These are phyloP conservation scores for Lachancea thermotolerans DNA, from an alignment of 805 yeast species.

Conservation along the genomic window DNA sequence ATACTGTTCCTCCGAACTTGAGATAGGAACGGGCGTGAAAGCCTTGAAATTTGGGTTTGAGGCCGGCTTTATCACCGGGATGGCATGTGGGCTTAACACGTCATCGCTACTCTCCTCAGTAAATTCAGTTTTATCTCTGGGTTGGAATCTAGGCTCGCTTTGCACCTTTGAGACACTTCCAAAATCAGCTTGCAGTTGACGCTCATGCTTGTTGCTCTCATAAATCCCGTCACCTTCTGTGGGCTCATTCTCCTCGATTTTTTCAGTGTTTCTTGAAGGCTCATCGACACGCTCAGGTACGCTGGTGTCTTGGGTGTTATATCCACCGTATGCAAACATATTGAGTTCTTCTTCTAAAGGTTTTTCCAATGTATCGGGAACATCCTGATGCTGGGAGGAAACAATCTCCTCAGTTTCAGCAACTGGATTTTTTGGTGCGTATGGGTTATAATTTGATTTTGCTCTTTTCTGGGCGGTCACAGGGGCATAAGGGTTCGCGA, in stretches of 20 bases:
- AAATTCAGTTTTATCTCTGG: not conserved
- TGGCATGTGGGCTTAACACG: slow-evolving; percentile 16
- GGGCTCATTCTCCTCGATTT: no score
- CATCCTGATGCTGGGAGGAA: not conserved
- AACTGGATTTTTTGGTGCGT: slow-evolving; percentile 2
- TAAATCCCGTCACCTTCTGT: no score
- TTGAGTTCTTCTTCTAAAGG: slow-evolving; percentile 1
- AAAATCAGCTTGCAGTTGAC: no score
- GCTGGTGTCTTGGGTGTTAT: not conserved
- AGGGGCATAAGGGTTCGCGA: slow-evolving; percentile 1
- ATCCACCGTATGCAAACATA: slow-evolving; percentile 10
- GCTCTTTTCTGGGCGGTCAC: not conserved
- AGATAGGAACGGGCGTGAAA: slow-evolving; percentile 13
- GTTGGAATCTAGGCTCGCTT: not conserved
- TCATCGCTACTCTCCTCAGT: slow-evolving; percentile 7
- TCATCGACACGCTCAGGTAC: not conserved
- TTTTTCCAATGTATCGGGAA: not conserved
- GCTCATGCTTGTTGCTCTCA: no score
- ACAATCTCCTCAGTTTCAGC: not conserved
- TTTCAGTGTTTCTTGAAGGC: no score
- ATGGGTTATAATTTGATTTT: not conserved
- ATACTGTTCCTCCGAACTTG: slow-evolving; percentile 38
- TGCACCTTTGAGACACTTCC: not conserved
- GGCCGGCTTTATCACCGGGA: slow-evolving; percentile 26
- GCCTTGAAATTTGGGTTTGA: slow-evolving; percentile 17